Evolutionary conservation across 306 rosid genomes (phyloP), one percentile per base, ranked within the genome.

Genomic region (Vachellia pachyceras): DNA sequence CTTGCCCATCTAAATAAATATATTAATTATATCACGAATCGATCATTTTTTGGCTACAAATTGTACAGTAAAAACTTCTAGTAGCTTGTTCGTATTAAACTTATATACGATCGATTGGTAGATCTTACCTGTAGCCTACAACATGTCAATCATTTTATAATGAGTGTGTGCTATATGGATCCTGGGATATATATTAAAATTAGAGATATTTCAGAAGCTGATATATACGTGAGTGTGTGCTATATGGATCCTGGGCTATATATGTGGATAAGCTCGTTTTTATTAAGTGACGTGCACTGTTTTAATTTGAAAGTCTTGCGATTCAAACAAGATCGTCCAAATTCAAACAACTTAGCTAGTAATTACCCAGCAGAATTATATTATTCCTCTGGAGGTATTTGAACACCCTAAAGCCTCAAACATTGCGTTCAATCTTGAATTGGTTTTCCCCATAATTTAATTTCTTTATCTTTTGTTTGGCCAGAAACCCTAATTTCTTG

Each of bases 51-150:
- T 29, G 1, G 33, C 33, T 29, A 29, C 33, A 29, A 29, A 29
- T 29, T 29, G 33, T 29, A 54, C 68, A 25, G 74, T 61, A 79
- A 22, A 58, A 47, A 68, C 78, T 61, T 36, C 67, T 35, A 77
- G 9, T 58, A 11, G 42, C 41, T 55, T 60, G 52, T 71, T 49
- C 17, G 25, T 58, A 13, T 23, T 41, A 78, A 69, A 82, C 69
- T 63, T 70, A 69, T 63, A 63, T 70, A 70, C 40, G 37, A 78
- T 61, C 80, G 41, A 85, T 50, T 49, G 88, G 87, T 81, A 76
- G 82, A 79, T 63, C 63, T 72, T 61, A 60, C 71, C 77, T 47
- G 50, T 73, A 58, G 7, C 52, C 9, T 60, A 7, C 23, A 41
- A 60, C 58, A 36, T 64, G 57, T 80, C 79, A 57, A 55, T 82